A percentile compares a stretch with the other conserved stretches of the same genome.
phyloP scores from a whole-genome alignment of 148 eudicot genomes.

The Cornus controversa region DNA sequence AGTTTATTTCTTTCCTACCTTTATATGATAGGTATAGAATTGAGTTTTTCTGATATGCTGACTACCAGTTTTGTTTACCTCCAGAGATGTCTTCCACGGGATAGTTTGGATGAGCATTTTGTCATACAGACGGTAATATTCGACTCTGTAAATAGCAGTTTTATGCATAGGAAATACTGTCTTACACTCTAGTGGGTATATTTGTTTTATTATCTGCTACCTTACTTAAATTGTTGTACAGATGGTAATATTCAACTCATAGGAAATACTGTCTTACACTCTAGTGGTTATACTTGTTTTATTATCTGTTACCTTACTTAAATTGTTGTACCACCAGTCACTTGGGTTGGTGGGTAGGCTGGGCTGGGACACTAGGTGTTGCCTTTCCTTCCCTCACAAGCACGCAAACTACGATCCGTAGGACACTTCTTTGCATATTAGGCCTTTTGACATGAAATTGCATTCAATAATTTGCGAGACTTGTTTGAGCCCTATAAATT shows the following conservation, averaged over 20 bases:
- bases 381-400: not conserved
- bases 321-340: not conserved
- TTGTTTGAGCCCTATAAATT: no score
- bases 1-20: not conserved
- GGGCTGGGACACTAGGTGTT: no score
- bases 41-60: not conserved
- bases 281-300: not conserved
- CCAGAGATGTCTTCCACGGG: constrained; percentile 95
- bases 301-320: not conserved
- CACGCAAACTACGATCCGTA: not conserved
- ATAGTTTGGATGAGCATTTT: constrained; percentile 88
- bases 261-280: not conserved
- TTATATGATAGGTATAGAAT: not conserved
- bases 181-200: not conserved
- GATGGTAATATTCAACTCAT: constrained; percentile 55
- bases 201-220: not conserved
- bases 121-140: constrained; percentile 79
- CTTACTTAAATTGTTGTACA: constrained; percentile 33
- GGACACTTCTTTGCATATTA: not conserved
- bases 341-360: not conserved
- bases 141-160: not conserved
- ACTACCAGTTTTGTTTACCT: constrained; percentile 20
- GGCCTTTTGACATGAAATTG: no score
- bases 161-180: not conserved
- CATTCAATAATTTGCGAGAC: no score